Base-by-base conservation (phyloP, 192 early-diverging fungal genomes). In the Coemansia sp. region DNA sequence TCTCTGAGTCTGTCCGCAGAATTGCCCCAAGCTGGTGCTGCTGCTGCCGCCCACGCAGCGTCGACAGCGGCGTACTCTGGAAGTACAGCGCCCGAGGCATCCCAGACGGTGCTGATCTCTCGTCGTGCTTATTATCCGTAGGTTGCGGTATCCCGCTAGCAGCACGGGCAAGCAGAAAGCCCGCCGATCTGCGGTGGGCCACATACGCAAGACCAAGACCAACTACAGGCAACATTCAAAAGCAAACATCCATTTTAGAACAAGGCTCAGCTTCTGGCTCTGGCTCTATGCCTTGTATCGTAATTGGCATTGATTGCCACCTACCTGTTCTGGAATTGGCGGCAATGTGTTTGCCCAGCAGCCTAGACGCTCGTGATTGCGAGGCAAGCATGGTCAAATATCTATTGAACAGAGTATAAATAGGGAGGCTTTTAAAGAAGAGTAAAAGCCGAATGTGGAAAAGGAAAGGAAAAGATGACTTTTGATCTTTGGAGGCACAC, bases 21-120 rank as follows among this genome's bases (percentile, higher is more conserved):
- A 75, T 31, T 49, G 26, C 16, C 4, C 37, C 58, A 3, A 23
- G 29, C 48, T 61, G 15, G 4, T 46, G 12, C 20, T 46, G 37
- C 3, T 40, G 23, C 35, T 61, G 64, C 8, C 53, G 53, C 12
- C 31, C n/a, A 46, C 70, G 75, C 20, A 53, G 30, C 33, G 77
- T 79, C 29, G 77, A 74, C 33, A 79, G 63, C 15, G 31, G 28
- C 2, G 57, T 46, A 12, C 53, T 58, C 57, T 74, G 77, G 33
- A 77, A 77, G 48, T 55, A 63, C 57, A 77, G 57, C 4, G 74
- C 69, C 31, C 52, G 55, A n/a, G 56, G 52, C 46, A 42, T 60
- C 30, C 51, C 26, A 13, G 29, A 16, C 15, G 51, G 51, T 16
- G 51, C 23, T 10, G 51, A 10, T 26, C 8, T n/a, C 42, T 18